Percentiles rank a stretch among this genome's conserved stretches.
These are phyloP conservation scores for Trichosporon coremiiforme DNA, from an alignment of 1,284 basidiomycete species.

Conservation along the genomic window DNA sequence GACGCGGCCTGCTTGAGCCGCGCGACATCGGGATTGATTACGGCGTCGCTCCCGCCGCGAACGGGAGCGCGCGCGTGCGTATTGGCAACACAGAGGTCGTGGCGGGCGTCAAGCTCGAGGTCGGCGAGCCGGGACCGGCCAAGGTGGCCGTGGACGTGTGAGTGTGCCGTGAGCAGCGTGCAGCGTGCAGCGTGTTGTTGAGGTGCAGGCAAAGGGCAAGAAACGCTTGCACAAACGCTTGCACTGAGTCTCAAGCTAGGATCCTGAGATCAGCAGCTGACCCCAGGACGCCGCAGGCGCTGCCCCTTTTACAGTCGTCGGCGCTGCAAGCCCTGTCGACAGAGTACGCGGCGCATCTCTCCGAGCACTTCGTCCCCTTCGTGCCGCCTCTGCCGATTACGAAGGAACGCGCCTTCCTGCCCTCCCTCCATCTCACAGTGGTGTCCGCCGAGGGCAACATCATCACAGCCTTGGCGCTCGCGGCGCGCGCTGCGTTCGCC, in stretches of 20 bases:
- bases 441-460: slow-evolving; percentile 41
- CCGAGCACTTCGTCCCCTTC: slow-evolving; percentile 53
- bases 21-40: slow-evolving; percentile 47
- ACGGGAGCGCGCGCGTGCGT: slow-evolving; percentile 50
- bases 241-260: too few relatives aligned
- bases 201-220: too few relatives aligned
- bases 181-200: too few relatives aligned
- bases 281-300: slow-evolving; percentile 53
- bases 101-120: slow-evolving; percentile 53
- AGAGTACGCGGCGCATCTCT: slow-evolving; percentile 42
- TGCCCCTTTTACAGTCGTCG: slow-evolving; percentile 37
- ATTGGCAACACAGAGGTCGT: slow-evolving; percentile 52
- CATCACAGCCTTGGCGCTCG: slow-evolving; percentile 41
- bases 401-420: slow-evolving; percentile 30
- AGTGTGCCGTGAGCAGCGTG: too few relatives aligned
- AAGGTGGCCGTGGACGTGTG: slow-evolving; percentile 56
- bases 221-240: too few relatives aligned
- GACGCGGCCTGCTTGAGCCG: slow-evolving; percentile 42
- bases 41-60: slow-evolving; percentile 53
- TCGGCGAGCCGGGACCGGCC: slow-evolving; percentile 45
- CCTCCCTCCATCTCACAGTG: slow-evolving; percentile 49
- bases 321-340: slow-evolving; percentile 41
- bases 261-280: too few relatives aligned
- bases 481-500: slow-evolving; percentile 50
- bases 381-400: slow-evolving; percentile 47